Percentiles rank a stretch among this genome's conserved stretches.
Evolutionary conservation across 2,329 filamentous ascomycete genomes (phyloP).

Genomic region (Aspergillus neoniger): DNA sequence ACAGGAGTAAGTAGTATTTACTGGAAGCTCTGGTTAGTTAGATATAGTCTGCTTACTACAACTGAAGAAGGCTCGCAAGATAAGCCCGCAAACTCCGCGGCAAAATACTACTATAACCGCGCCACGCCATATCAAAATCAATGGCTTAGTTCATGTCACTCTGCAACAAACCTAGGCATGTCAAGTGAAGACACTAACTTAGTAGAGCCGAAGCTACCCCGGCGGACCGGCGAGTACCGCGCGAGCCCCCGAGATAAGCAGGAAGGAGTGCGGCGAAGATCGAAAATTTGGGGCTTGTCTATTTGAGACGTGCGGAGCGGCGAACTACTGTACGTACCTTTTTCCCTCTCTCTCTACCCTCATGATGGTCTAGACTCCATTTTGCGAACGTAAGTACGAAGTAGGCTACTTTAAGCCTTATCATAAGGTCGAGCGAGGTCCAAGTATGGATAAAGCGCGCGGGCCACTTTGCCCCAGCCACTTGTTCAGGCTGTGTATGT

Average conservation of each 20-base stretch:
- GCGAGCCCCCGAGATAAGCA: conserved; percentile 1
- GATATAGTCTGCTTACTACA: neutral
- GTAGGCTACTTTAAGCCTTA: no score
- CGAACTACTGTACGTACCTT: conserved; percentile 3
- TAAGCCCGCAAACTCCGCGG: neutral
- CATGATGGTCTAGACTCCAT: no score
- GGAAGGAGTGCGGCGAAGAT: neutral
- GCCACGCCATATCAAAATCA: neutral
- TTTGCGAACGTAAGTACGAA: no score
- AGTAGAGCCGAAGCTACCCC: neutral
- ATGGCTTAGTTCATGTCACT: neutral
- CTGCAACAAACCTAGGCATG: neutral
- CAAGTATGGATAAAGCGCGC: neutral
- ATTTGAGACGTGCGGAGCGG: neutral
- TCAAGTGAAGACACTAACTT: neutral
- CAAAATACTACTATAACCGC: neutral
- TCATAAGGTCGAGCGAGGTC: no score
- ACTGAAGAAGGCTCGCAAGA: neutral
- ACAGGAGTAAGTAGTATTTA: neutral
- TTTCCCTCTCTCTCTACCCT: neutral
- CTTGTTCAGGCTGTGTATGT: neutral
- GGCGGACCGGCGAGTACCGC: conserved; percentile 7
- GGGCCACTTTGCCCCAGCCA: neutral
- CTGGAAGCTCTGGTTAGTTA: neutral
- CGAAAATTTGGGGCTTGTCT: conserved; percentile 1